Evolutionary conservation across 352 stramenopile species (phyloP), one percentile per base, ranked within the genome.

Genomic region (Phytophthora meadii): DNA sequence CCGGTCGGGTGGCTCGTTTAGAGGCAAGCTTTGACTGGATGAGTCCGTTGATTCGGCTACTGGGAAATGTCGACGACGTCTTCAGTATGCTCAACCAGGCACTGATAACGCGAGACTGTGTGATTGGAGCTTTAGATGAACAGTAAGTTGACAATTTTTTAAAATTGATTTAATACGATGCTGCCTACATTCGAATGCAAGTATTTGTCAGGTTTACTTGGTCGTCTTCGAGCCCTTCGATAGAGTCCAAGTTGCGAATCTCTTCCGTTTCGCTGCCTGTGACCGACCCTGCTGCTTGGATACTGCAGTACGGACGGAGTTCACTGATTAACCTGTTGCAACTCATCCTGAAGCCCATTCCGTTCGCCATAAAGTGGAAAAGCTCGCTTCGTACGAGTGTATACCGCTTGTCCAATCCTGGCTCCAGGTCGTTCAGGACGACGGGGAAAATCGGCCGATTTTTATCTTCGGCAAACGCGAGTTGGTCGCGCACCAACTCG

Each of bases 401-500:
- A 51, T 94, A 93, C 11, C 75, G 72, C 45, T 91, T 87, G 66
- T 90, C 83, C 14, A 89, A 68, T 2, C 79, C 81, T 9, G 86
- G 68, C 22, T 81, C 67, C 3, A 90, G 17, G 19, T 92, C 76
- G 22, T 90, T 90, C 24, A 92, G 46, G n/a, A 89, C 71, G 4
- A 94, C 48, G 1, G 87, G 87, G 60, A 89, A 89, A 53, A 94
- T 92, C 8, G 81, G 77, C 0, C 81, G 80, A 0, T 70, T 69
- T 49, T 94, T 94, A 60, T 92, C 85, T 57, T 94, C 85, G 0
- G 85, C 85, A 54, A 90, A 92, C 14, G 83, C 85, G 5, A 94
- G 56, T 40, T 92, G 85, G 48, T 91, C 85, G n/a, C 80, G 79
- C 5, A 94, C 82, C 14, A 93, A 58, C 58, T 92, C 78, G 45